These are phyloP conservation scores for Populus hybrid DNA, from an alignment of 441 rosid genomes.

Conservation along the genomic window DNA sequence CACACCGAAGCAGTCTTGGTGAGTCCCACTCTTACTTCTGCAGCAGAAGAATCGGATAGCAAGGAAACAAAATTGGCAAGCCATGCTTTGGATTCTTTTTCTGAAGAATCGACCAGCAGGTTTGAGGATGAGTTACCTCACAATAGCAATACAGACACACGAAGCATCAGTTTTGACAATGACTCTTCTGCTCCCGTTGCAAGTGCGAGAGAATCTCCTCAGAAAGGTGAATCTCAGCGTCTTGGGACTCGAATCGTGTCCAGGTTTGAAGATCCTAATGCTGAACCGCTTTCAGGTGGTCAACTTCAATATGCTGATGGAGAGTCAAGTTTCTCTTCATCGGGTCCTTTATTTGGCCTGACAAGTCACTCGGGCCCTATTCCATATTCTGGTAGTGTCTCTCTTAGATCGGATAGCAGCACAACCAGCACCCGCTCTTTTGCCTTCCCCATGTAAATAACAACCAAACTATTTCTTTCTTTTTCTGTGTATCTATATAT, in stretches of 20 bases:
- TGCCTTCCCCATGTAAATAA: slow-evolving; percentile 71
- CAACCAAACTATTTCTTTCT: not conserved
- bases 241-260: slow-evolving; percentile 15
- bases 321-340: slow-evolving; percentile 74
- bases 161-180: slow-evolving; percentile 22
- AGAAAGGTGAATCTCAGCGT: slow-evolving; percentile 8
- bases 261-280: slow-evolving; percentile 21
- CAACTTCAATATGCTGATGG: slow-evolving; percentile 29
- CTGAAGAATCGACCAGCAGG: slow-evolving; percentile 17
- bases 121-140: slow-evolving; percentile 14
- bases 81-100: slow-evolving; percentile 6
- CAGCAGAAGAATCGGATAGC: slow-evolving; percentile 16
- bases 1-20: not conserved
- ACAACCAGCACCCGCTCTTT: slow-evolving; percentile 87
- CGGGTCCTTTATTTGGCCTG: slow-evolving; percentile 55
- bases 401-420: slow-evolving; percentile 83
- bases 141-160: slow-evolving; percentile 24
- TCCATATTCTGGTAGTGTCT: slow-evolving; percentile 69
- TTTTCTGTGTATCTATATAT: not conserved
- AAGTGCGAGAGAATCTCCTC: slow-evolving; percentile 20
- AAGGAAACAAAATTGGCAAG: slow-evolving; percentile 4
- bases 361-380: slow-evolving; percentile 65
- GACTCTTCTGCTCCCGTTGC: slow-evolving; percentile 22
- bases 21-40: slow-evolving; percentile 18
- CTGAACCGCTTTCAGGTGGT: slow-evolving; percentile 23